Base-by-base conservation (phyloP, 2,329 filamentous ascomycete species). In the Verticillium albo-atrum region DNA sequence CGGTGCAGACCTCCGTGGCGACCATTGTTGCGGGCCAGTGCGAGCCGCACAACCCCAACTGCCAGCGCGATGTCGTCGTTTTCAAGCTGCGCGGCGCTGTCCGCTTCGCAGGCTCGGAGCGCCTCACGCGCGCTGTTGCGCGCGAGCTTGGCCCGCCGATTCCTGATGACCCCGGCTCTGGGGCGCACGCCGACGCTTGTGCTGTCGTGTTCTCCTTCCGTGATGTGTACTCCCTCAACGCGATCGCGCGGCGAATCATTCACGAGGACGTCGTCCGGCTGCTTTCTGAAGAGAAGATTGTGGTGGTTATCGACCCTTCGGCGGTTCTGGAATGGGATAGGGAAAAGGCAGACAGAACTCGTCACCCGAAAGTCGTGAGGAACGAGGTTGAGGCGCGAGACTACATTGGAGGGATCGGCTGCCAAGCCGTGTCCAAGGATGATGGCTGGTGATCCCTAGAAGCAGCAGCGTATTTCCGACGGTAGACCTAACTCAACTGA, bases 61-160 rank as follows among this genome's bases (percentile, higher is more conserved):
- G 68, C 57, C 63, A 68, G 37, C 63, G 65, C 3, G 68, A 72
- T 30, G 67, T 73, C 0, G 57, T 71, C 17, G 68, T 73, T 15
- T 73, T 73, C 55, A 70, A 65, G 3, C 61, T 73, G 2, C 63
- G 71, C 14, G 71, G 71, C 14, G 71, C 71, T 2, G 71, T 73
- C 1, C 68, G 71, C 6, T 73, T 73, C 12, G 68, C 70, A 2
- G 71, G 71, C 3, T 71, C 71, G 3, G 71, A 73, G 61, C 66
- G 71, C 0, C 61, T 73, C 1, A 72, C 70, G 0, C 67, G 71
- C 2, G 70, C 71, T 1, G 61, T 73, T 2, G 58, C 68, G 14
- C 64, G 67, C n/a, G 70, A 71, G 52, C 65, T 73, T 0, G 67
- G 68, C 0, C 54, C 57, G 10, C 61, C 65, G 0, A 59, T 63